phyloP scores from a whole-genome alignment of 805 yeast genomes.

The Candida argentea region DNA sequence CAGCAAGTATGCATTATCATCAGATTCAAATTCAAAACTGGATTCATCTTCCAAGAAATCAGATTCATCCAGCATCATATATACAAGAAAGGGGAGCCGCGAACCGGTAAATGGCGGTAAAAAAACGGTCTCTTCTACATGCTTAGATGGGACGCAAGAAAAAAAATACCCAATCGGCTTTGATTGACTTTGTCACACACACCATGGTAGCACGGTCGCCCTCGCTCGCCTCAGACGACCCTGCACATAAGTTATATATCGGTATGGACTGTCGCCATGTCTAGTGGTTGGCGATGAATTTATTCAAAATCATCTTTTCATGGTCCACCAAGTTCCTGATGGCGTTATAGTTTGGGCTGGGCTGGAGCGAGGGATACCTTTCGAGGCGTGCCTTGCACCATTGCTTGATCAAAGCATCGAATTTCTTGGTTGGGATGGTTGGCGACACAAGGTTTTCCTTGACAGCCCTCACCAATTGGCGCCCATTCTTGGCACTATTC shows the following conservation, averaged over 20 bases:
- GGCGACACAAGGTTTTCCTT: slow-evolving; percentile 10
- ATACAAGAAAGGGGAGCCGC: no score
- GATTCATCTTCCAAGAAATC: slow-evolving; percentile 4
- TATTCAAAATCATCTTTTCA: slow-evolving; percentile 17
- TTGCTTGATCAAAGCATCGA: slow-evolving; percentile 6
- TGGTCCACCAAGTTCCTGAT: slow-evolving; percentile 12
- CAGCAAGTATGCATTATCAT: no score
- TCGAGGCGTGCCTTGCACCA: slow-evolving; percentile 20
- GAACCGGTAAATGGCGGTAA: no score
- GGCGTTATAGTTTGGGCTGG: slow-evolving; percentile 6
- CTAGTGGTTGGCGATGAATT: slow-evolving; percentile 6
- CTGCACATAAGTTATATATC: no score
- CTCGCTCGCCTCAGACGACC: no score
- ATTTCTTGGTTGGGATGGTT: slow-evolving; percentile 2
- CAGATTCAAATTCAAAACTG: slow-evolving; percentile 4
- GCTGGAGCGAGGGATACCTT: slow-evolving; percentile 8
- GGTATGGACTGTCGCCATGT: no score
- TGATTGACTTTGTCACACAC: no score
- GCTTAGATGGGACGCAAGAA: slow-evolving; percentile 2
- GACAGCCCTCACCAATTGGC: slow-evolving; percentile 12
- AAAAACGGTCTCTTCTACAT: slow-evolving; percentile 5
- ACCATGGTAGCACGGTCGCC: no score
- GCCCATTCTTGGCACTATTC: slow-evolving; percentile 10
- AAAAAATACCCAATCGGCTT: no score
- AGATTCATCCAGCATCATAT: no score